Percentiles rank a stretch among this genome's conserved stretches.
phyloP scores from a whole-genome alignment of 345 rosid species.

The Camelina neglecta region DNA sequence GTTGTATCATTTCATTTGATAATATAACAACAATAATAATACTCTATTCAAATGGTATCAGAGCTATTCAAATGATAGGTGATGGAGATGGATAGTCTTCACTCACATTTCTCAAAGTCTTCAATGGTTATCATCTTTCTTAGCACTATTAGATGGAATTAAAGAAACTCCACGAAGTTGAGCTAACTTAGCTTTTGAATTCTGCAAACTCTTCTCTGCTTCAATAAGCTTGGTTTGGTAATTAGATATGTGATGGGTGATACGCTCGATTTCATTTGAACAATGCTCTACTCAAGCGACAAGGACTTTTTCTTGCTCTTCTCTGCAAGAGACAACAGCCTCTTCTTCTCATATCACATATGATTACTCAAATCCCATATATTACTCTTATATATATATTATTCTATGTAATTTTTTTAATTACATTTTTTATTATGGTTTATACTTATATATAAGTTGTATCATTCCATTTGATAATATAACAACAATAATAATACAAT shows the following conservation, averaged over 20 bases:
- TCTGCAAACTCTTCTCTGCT: slow-evolving; percentile 65
- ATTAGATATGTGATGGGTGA: slow-evolving; percentile 63
- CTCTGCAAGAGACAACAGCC: too few relatives aligned
- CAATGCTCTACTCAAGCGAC: slow-evolving; percentile 82
- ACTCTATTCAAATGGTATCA: slow-evolving; percentile 9
- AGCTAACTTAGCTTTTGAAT: slow-evolving; percentile 60
- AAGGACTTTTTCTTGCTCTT: slow-evolving; percentile 68
- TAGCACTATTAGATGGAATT: slow-evolving; percentile 42
- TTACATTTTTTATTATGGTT: too few relatives aligned
- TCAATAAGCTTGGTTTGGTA: slow-evolving; percentile 75
- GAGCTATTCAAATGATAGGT: slow-evolving; percentile 47
- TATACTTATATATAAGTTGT: too few relatives aligned
- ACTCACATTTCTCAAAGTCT: slow-evolving; percentile 40
- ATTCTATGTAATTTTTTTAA: too few relatives aligned
- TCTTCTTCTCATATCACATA: too few relatives aligned
- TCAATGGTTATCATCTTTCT: slow-evolving; percentile 45
- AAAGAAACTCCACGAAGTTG: slow-evolving; percentile 51
- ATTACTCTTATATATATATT: too few relatives aligned
- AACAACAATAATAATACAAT: too few relatives aligned
- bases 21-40: too few relatives aligned
- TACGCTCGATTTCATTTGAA: slow-evolving; percentile 62
- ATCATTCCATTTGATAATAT: too few relatives aligned
- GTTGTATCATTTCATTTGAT: too few relatives aligned
- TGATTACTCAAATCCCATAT: too few relatives aligned
- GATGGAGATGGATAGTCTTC: slow-evolving; percentile 37